Evolutionary conservation across 371 early-diverging fungal species (phyloP), one percentile per base, ranked within the genome.

Genomic region (Thermomucor indicae-seudaticae): DNA sequence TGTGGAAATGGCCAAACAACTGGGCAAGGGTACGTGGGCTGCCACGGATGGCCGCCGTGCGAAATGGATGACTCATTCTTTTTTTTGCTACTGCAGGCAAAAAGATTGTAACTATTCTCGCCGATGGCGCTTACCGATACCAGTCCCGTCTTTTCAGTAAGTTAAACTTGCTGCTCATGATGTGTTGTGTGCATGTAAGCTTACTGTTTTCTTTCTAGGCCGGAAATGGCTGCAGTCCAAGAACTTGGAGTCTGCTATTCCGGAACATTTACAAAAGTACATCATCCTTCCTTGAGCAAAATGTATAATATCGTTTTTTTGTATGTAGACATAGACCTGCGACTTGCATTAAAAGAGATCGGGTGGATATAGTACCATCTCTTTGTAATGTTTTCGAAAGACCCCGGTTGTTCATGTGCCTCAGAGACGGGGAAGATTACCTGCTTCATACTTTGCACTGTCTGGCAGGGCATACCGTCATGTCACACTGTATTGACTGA

Each of bases 51-150:
- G n/a, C n/a, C n/a, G n/a, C n/a, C n/a, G n/a, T n/a, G n/a, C n/a
- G n/a, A n/a, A n/a, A n/a, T n/a, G n/a, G n/a, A n/a, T n/a, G n/a
- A n/a, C n/a, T n/a, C n/a, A n/a, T n/a, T n/a, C n/a, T n/a, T n/a
- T n/a, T 43, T 46, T 17, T 6, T 22, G 17, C 20, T 14, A 42
- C 23, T 49, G 4, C 58, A 74, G 74, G 71, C 39, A 79, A 84
- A 54, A 86, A 75, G 40, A 71, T 95, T 55, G 93, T 88, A 10
- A 95, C 96, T 1, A 79, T 95, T 24, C 56, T 96, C 53, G 88
- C 90, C 53, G 96, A 96, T 69, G 95, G 95, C 44, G 96, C 94
- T 8, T 89, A 90, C 53, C 76, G 94, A 62, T 95, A 95, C 70
- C 94, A 93, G 69, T 86, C 90, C 7, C 80, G 95, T 16, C 72